Evolutionary conservation across 805 yeast species (phyloP), one percentile per base, ranked within the genome.

Genomic region (Metschnikowia dekortorum): DNA sequence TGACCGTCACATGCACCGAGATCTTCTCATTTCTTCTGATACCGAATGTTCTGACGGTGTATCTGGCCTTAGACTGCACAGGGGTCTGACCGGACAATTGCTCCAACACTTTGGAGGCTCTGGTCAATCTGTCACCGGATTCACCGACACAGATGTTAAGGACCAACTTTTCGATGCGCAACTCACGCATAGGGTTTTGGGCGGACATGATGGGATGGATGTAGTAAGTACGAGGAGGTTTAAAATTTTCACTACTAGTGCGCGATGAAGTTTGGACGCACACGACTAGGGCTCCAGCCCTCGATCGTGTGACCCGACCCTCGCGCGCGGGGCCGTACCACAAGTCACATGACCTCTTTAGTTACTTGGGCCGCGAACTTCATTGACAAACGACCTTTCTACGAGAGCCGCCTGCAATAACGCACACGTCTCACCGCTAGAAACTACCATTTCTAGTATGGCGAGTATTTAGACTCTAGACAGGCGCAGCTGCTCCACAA

Each of bases 31-130:
- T 94, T 89, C 99, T 89, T 86, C 99, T 91, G 85, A 94, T 94
- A 86, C 97, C 96, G 80, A 94, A 94, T 61, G 98, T 88, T 87
- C 99, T 90, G 71, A 94, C 97, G 64, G 99, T 94, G 89, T 94
- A 94, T 84, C 99, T 89, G 70, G 99, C 99, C 87, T 94, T 94
- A 69, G 98, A 91, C 79, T 89, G 97, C 69, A 94, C 99, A 77
- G 99, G 99, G 71, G 99, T 94, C 83, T 94, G 99, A 91, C 99
- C 99, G 67, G 98, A 92, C 71, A 94, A 87, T 84, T 94, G 99
- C 83, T 94, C 99, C 75, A 94, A 85, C 71, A 94, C 99, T 85
- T 94, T 94, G 75, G 99, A 94, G 69, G 99, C 99, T 88, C 99
- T 92, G 83, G 99, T 94, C 79, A 94, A 89, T 87, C 98, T 88